These are phyloP conservation scores for Xylaria bambusicola DNA, from an alignment of 495 filamentous ascomycete genomes.

Conservation along the genomic window DNA sequence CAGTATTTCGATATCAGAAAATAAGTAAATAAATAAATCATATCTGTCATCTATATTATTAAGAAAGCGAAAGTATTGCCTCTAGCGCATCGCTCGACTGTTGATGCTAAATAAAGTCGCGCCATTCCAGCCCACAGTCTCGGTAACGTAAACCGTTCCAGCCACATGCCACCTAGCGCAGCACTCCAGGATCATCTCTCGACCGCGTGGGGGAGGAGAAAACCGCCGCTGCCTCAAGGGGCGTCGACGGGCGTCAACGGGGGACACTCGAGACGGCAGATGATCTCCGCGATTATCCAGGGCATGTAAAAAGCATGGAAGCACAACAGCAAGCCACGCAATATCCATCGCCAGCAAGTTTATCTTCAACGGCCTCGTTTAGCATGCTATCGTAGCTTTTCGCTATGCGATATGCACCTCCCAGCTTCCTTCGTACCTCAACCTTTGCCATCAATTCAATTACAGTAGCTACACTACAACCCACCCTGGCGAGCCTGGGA, in stretches of 20 bases:
- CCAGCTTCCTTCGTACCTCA: too few species aligned
- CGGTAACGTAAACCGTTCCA: constrained; percentile 10
- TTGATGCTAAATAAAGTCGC: too few species aligned
- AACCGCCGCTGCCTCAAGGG: background rate
- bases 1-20: too few species aligned
- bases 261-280: background rate
- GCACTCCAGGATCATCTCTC: background rate
- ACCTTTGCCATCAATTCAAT: too few species aligned
- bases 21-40: too few species aligned
- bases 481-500: too few species aligned
- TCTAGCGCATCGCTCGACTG: too few species aligned
- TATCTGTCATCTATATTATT: too few species aligned
- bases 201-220: constrained; percentile 7
- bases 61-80: too few species aligned
- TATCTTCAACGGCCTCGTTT: background rate
- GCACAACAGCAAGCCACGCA: constrained; percentile 12
- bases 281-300: background rate
- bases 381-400: constrained; percentile 1
- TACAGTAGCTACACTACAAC: too few species aligned
- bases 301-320: background rate
- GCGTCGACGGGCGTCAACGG: background rate
- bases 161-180: constrained; percentile 1
- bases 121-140: background rate
- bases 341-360: background rate
- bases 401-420: constrained; percentile 10